Conservation (phyloP, 2,329 filamentous ascomycete species). For the Sporothrix phasma region DNA sequence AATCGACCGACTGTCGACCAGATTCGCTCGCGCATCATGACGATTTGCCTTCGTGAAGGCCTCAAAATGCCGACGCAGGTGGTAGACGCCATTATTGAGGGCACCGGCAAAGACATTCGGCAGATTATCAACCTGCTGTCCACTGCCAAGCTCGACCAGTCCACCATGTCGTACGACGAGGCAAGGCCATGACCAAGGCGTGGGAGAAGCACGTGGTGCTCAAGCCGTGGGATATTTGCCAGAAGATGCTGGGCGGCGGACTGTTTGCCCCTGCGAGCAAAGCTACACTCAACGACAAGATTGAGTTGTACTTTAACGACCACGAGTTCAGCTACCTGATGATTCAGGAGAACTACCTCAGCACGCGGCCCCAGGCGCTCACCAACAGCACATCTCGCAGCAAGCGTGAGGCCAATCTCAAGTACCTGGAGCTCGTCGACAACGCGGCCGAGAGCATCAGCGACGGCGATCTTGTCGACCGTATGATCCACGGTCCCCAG, state of each 20-base stretch:
- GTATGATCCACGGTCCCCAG: constrained; percentile 96
- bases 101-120: constrained; percentile 88
- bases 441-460: constrained; percentile 92
- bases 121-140: constrained; percentile 99
- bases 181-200: constrained; percentile 89
- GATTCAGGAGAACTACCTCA: constrained; percentile 96
- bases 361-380: constrained; percentile 61
- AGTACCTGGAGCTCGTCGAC: constrained; percentile 76
- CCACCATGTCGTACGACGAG: constrained; percentile 72
- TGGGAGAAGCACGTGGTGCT: constrained; percentile 97
- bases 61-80: constrained; percentile 75
- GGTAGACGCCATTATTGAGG: constrained; percentile 88
- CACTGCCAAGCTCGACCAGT: constrained; percentile 80
- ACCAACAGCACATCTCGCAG: constrained; percentile 48
- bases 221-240: constrained; percentile 96
- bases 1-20: constrained; percentile 82
- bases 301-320: constrained; percentile 98
- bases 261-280: constrained; percentile 79
- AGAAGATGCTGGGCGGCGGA: constrained; percentile 80
- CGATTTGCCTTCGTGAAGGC: constrained; percentile 85
- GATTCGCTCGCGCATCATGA: constrained; percentile 85
- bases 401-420: constrained; percentile 62
- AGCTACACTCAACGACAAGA: constrained; percentile 89
- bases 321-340: constrained; percentile 96
- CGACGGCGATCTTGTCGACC: constrained; percentile 88